phyloP scores from a whole-genome alignment of 2,329 filamentous ascomycete species.

The Didymella keratinophila region DNA sequence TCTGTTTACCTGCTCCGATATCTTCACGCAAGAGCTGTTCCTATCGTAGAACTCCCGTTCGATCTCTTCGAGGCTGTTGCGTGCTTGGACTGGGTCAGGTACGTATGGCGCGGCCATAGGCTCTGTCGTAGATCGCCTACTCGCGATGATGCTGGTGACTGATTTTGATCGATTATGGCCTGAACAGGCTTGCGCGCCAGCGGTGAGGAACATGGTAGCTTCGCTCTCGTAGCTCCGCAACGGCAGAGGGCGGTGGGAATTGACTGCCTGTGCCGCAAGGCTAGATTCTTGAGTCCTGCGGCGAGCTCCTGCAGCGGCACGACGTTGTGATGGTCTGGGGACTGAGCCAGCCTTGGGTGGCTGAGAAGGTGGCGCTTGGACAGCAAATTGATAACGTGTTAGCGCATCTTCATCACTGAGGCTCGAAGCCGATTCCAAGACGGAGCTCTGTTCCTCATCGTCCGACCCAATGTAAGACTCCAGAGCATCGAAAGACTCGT shows the following conservation, averaged over 20 bases:
- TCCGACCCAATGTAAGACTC: conserved; percentile 11
- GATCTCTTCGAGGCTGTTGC: background rate
- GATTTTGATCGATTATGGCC: conserved; percentile 6
- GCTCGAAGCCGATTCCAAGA: conserved; percentile 13
- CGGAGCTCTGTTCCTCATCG: conserved; percentile 12
- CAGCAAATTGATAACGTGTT: conserved; percentile 5
- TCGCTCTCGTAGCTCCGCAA: conserved; percentile 26
- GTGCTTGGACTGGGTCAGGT: background rate
- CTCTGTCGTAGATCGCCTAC: background rate
- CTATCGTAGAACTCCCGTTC: background rate
- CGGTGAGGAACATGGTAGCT: conserved; percentile 13
- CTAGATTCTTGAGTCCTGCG: conserved; percentile 1
- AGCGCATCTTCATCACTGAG: background rate
- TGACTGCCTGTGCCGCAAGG: background rate
- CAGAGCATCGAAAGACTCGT: conserved; percentile 10
- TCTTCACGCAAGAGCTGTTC: background rate
- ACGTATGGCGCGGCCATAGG: conserved; percentile 5
- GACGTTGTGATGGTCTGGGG: conserved; percentile 10
- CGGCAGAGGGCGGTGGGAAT: conserved; percentile 26
- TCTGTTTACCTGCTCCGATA: conserved; percentile 2
- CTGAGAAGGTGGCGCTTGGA: background rate
- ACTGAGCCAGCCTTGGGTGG: background rate
- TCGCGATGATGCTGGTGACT: conserved; percentile 7
- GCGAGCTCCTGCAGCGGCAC: conserved; percentile 4
- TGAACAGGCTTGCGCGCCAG: conserved; percentile 3